Evolutionary conservation across 805 yeast genomes (phyloP).

Genomic region (Kodamaea restingae): DNA sequence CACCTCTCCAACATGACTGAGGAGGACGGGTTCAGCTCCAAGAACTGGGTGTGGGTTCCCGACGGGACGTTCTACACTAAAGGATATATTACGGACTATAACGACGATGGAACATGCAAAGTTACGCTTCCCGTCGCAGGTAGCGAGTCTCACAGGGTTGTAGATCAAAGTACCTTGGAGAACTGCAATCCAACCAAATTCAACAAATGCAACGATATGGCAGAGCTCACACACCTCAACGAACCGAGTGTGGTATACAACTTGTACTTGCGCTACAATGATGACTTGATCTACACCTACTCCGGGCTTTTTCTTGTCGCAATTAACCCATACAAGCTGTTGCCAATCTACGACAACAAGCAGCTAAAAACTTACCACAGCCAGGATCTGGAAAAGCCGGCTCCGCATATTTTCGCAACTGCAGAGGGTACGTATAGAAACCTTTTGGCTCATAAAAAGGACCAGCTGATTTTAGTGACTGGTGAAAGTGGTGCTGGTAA

Average conservation of each 20-base stretch:
- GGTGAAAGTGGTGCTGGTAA: conserved; percentile 99
- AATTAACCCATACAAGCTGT: conserved; percentile 78
- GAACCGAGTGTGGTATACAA: conserved; percentile 95
- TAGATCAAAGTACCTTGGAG: conserved; percentile 44
- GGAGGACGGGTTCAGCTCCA: conserved; percentile 35
- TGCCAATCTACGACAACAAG: conserved; percentile 66
- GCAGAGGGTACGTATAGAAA: conserved; percentile 84
- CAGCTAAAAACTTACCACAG: conserved; percentile 53
- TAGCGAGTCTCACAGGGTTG: conserved; percentile 38
- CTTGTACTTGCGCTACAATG: conserved; percentile 67
- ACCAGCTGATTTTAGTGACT: conserved; percentile 92
- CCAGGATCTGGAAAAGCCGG: conserved; percentile 32
- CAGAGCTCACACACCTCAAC: conserved; percentile 87
- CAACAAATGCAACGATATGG: conserved; percentile 91
- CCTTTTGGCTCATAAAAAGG: conserved; percentile 60
- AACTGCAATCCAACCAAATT: conserved; percentile 86
- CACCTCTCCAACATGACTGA: conserved; percentile 16
- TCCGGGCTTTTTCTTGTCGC: conserved; percentile 96
- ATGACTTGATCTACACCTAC: conserved; percentile 83
- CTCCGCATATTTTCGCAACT: conserved; percentile 89
- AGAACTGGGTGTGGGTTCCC: conserved; percentile 75
- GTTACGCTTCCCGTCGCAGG: conserved; percentile 38
- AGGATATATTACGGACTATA: conserved; percentile 52
- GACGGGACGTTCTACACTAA: conserved; percentile 49
- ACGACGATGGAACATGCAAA: conserved; percentile 31